A percentile compares a stretch with the other conserved stretches of the same genome.
phyloP scores from a whole-genome alignment of 2,329 filamentous ascomycete genomes.

The Hypocreales sp. region DNA sequence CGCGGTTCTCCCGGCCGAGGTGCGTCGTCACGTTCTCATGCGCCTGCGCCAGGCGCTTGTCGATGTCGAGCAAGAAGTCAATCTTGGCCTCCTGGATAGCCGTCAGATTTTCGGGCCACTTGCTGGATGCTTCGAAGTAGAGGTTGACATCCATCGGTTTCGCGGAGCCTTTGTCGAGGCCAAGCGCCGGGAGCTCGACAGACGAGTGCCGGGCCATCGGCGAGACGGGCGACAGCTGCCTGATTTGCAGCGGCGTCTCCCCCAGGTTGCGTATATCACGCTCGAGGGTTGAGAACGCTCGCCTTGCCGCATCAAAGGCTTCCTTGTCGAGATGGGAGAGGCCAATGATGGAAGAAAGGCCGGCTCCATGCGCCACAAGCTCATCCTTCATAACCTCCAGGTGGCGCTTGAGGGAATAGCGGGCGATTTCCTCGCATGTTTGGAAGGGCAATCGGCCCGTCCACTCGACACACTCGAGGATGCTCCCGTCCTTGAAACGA shows the following conservation, averaged over 20 bases:
- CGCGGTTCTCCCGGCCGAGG: constrained; percentile 68
- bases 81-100: constrained; percentile 91
- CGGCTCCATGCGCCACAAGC: constrained; percentile 33
- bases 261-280: constrained; percentile 62
- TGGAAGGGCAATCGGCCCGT: constrained; percentile 43
- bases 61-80: constrained; percentile 70
- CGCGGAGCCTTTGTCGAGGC: constrained; percentile 25
- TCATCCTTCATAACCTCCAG: constrained; percentile 43
- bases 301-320: constrained; percentile 52
- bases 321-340: constrained; percentile 31
- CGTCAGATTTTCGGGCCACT: constrained; percentile 83
- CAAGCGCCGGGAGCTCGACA: constrained; percentile 24
- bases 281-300: constrained; percentile 60
- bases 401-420: constrained; percentile 55
- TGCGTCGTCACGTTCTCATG: constrained; percentile 47
- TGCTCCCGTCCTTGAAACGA: constrained; percentile 89
- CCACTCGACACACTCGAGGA: constrained; percentile 88
- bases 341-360: constrained; percentile 31
- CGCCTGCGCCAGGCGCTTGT: constrained; percentile 48
- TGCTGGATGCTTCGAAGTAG: constrained; percentile 83
- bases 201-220: constrained; percentile 62
- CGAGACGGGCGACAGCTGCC: constrained; percentile 61
- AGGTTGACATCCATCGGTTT: constrained; percentile 63
- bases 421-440: constrained; percentile 66
- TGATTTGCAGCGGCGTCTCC: constrained; percentile 73